Evolutionary conservation across 805 yeast genomes (phyloP).

Genomic region (Lipomyces mesembrius): DNA sequence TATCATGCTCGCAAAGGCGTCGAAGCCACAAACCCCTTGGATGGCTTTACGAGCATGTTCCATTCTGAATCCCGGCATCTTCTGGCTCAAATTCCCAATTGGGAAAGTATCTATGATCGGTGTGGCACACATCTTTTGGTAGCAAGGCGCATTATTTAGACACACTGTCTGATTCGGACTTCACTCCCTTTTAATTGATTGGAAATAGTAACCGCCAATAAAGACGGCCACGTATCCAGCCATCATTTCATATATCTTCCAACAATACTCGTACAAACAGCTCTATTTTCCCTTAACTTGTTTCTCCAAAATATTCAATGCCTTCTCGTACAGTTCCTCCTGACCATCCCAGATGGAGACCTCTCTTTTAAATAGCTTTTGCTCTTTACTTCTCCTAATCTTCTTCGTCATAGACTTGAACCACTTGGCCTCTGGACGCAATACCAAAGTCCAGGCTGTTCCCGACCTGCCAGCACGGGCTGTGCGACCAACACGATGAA

Average conservation of each 20-base stretch:
- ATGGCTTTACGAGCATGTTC: too few species aligned
- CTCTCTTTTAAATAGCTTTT: constrained; percentile 40
- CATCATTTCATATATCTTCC: not conserved
- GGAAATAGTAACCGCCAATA: too few species aligned
- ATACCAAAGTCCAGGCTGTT: constrained; percentile 73
- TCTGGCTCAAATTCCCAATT: too few species aligned
- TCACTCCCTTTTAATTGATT: too few species aligned
- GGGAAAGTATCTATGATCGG: too few species aligned
- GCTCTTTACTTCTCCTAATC: constrained; percentile 38
- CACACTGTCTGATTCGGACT: too few species aligned
- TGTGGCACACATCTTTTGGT: too few species aligned
- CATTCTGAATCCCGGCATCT: too few species aligned
- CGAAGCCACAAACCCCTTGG: too few species aligned
- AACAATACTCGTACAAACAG: not conserved
- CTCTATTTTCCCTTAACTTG: constrained; percentile 43
- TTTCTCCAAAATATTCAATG: constrained; percentile 53
- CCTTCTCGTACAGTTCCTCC: constrained; percentile 51
- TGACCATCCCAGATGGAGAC: constrained; percentile 47
- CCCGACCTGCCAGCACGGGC: constrained; percentile 90
- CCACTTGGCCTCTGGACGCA: constrained; percentile 72
- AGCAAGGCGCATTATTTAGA: too few species aligned
- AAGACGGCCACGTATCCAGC: too few species aligned
- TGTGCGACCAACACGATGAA: constrained; percentile 96
- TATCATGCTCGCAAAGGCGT: too few species aligned
- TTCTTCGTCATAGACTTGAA: constrained; percentile 43